Evolutionary conservation across 768 basidiomycete genomes (phyloP).

Genomic region (Leccinellum rugosiceps): DNA sequence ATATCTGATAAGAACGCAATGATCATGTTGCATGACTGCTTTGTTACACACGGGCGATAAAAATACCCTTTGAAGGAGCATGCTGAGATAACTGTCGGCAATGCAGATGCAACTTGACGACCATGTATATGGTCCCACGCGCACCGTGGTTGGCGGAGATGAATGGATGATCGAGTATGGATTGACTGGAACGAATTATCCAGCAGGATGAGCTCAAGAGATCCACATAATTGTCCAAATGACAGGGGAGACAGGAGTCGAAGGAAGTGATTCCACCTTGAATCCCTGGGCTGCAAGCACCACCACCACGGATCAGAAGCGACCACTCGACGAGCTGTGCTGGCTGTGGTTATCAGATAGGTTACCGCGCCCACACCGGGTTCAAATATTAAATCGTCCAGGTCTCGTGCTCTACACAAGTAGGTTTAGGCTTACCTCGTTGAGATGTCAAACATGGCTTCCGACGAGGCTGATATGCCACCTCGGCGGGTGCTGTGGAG

Average conservation of each 20-base stretch:
- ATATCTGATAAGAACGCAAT: background rate
- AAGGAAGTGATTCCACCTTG: background rate
- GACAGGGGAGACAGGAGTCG: background rate
- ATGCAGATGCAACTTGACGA: background rate
- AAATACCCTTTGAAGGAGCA: background rate
- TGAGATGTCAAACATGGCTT: background rate
- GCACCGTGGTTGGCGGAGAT: background rate
- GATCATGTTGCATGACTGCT: background rate
- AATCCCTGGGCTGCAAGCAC: background rate
- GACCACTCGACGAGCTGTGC: background rate
- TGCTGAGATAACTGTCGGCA: too few species aligned
- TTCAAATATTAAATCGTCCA: background rate
- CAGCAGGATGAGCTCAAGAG: background rate
- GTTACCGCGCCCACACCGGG: background rate
- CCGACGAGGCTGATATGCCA: background rate
- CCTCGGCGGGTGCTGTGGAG: too few species aligned
- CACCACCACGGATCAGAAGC: background rate
- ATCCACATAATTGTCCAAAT: background rate
- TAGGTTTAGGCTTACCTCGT: background rate
- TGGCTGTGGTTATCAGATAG: background rate
- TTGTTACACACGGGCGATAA: background rate
- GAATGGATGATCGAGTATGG: background rate
- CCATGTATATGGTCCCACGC: too few species aligned
- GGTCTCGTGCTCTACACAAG: background rate
- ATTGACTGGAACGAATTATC: background rate